Base-by-base conservation (phyloP, 2,329 filamentous ascomycete species). In the Xylariales sp. region DNA sequence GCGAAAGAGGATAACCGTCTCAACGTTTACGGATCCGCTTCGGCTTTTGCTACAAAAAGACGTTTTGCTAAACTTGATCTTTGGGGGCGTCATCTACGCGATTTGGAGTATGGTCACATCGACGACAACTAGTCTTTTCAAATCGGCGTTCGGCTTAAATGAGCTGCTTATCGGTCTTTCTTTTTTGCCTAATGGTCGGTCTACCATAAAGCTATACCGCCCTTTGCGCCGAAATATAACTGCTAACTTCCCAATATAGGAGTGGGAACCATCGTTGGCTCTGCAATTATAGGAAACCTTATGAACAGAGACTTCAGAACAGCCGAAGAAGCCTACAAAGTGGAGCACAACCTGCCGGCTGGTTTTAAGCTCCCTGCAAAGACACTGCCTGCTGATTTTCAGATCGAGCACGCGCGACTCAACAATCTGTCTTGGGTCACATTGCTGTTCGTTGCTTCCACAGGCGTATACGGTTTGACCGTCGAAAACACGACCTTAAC, bases 21-120 rank as follows among this genome's bases (percentile, higher is more conserved):
- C 45, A 9, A 65, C 55, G 1, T 59, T 65, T 16, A 19, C 66
- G 2, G 53, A 55, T 4, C 66, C 69, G 0, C 48, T 73, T 3
- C 51, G 44, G 4, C 60, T 68, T 27, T 50, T 73, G 5, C 31
- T 46, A 3, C 63, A 72, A 24, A 64, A 62, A 33, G 64, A 68
- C 34, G 58, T 68, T 11, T 51, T 64, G 28, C 46, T 62, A 25
- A 59, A 56, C 11, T 44, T 69, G 3, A 44, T 65, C 18, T 69
- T 58, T 37, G 59, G 61, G 31, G 32, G 43, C 33, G 16, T 45
- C 10, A 21, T 42, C 8, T 45, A 33, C 25, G 57, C 63, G 1
- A 57, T 64, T 11, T 68, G 63, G 63, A 64, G 58, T 6, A 67
- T 68, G 64, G 56, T 67, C 5, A 65, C 61, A 4, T 59, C 62